A percentile compares a stretch with the other conserved stretches of the same genome.
Conservation (phyloP, 768 basidiomycete species). For the Xerocomellus amylosporus region DNA sequence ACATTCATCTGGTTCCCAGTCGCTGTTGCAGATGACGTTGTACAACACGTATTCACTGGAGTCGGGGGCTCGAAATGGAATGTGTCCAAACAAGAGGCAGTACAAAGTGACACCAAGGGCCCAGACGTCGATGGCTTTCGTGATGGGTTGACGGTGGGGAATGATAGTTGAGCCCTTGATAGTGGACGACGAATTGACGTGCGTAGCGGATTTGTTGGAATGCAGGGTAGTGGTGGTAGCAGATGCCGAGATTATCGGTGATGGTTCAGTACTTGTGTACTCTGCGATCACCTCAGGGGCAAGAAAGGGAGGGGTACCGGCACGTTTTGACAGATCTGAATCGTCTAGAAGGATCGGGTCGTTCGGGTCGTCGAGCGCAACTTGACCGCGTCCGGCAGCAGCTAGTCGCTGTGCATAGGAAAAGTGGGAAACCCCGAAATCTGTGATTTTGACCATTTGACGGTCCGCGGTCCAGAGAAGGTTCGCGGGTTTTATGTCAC, state of each 20-base stretch:
- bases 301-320: slow-evolving; percentile 93
- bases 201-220: slow-evolving; percentile 27
- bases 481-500: slow-evolving; percentile 99
- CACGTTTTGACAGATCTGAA: slow-evolving; percentile 82
- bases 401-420: slow-evolving; percentile 83
- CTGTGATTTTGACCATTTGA: slow-evolving; percentile 90
- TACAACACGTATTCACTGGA: slow-evolving; percentile 75
- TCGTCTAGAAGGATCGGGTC: slow-evolving; percentile 78
- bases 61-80: slow-evolving; percentile 67
- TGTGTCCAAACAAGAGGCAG: slow-evolving; percentile 85
- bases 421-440: slow-evolving; percentile 97
- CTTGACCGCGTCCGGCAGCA: slow-evolving; percentile 46
- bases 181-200: slow-evolving; percentile 31
- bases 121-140: slow-evolving; percentile 97
- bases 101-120: slow-evolving; percentile 95
- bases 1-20: slow-evolving; percentile 61
- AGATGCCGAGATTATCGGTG: slow-evolving; percentile 32
- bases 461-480: slow-evolving; percentile 88
- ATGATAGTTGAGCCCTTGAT: slow-evolving; percentile 25
- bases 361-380: slow-evolving; percentile 42
- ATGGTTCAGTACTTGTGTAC: slow-evolving; percentile 38
- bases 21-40: slow-evolving; percentile 69
- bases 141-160: slow-evolving; percentile 53
- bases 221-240: slow-evolving; percentile 31
- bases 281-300: slow-evolving; percentile 93